Conservation (phyloP, 768 basidiomycete species). For the Calocybe cyanea region DNA sequence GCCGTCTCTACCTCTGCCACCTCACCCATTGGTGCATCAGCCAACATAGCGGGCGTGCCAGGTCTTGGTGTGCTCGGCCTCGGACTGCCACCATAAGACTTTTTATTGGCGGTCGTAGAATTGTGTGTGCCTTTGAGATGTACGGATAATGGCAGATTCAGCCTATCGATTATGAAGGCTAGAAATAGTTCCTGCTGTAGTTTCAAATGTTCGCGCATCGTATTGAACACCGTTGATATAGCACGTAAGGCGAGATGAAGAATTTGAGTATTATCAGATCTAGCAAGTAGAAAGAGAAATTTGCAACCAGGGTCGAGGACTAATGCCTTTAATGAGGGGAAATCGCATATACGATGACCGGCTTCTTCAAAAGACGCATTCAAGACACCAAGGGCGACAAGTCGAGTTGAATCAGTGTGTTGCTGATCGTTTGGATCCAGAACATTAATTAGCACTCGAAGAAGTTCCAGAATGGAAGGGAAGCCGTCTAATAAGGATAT, state of each 20-base stretch:
- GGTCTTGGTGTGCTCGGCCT: slow-evolving; percentile 46
- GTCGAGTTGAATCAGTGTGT: slow-evolving; percentile 93
- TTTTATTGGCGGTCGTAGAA: slow-evolving; percentile 24
- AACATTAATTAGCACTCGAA: slow-evolving; percentile 92
- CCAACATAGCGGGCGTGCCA: slow-evolving; percentile 43
- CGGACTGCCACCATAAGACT: slow-evolving; percentile 19
- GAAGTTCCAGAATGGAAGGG: slow-evolving; percentile 86
- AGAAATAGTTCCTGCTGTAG: slow-evolving; percentile 94
- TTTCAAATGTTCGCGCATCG: slow-evolving; percentile 82
- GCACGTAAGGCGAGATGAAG: slow-evolving; percentile 80
- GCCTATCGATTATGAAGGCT: slow-evolving; percentile 88
- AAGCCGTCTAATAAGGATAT: slow-evolving; percentile 64
- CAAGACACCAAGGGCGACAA: slow-evolving; percentile 83
- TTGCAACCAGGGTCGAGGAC: slow-evolving; percentile 91
- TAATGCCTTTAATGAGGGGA: slow-evolving; percentile 72
- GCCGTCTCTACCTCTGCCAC: slow-evolving; percentile 37
- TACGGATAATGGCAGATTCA: slow-evolving; percentile 53
- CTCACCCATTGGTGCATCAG: slow-evolving; percentile 30
- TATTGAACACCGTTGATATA: slow-evolving; percentile 83
- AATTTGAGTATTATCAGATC: slow-evolving; percentile 81
- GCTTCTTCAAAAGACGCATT: slow-evolving; percentile 86
- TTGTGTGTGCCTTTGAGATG: slow-evolving; percentile 22
- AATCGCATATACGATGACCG: slow-evolving; percentile 70
- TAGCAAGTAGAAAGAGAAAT: slow-evolving; percentile 93
- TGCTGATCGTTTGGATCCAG: slow-evolving; percentile 92